phyloP scores from a whole-genome alignment of 108 stramenopile species.

The Hondaea fermentalgiana region DNA sequence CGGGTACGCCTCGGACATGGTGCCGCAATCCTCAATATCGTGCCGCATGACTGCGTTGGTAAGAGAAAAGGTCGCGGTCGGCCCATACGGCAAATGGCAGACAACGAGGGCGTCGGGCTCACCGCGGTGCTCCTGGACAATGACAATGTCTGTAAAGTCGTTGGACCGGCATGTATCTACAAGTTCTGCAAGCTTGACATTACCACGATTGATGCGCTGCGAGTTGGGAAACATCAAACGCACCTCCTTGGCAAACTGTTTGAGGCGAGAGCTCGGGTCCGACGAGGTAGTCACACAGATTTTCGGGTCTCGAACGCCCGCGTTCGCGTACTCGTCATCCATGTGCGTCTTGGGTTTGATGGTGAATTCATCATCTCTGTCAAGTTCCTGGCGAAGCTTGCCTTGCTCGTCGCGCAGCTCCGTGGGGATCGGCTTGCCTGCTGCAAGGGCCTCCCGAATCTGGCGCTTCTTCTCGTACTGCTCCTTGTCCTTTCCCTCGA shows the following conservation, averaged over 20 bases:
- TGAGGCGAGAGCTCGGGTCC: slow-evolving; percentile 80
- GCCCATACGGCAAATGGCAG: slow-evolving; percentile 93
- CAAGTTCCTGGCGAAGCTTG: slow-evolving; percentile 56
- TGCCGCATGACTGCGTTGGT: slow-evolving; percentile 80
- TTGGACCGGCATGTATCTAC: slow-evolving; percentile 72
- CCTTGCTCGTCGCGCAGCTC: slow-evolving; percentile 72
- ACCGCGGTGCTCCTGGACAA: slow-evolving; percentile 95
- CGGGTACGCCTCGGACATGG: slow-evolving; percentile 88
- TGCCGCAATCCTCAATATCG: slow-evolving; percentile 79
- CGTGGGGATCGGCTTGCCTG: slow-evolving; percentile 83
- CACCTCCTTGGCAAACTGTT: slow-evolving; percentile 96
- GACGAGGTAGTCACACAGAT: slow-evolving; percentile 93
- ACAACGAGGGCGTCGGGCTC: slow-evolving; percentile 95
- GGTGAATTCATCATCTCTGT: slow-evolving; percentile 70
- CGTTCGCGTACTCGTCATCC: slow-evolving; percentile 94
- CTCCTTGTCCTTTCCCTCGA: slow-evolving; percentile 66
- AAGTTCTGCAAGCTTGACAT: slow-evolving; percentile 70
- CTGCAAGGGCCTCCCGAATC: slow-evolving; percentile 61
- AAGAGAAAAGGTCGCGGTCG: slow-evolving; percentile 89
- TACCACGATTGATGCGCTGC: slow-evolving; percentile 86
- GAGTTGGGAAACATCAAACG: slow-evolving; percentile 87
- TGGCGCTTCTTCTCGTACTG: slow-evolving; percentile 77
- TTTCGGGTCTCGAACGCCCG: slow-evolving; percentile 78
- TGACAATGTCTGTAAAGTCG: slow-evolving; percentile 91
- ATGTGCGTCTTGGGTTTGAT: slow-evolving; percentile 51